Evolutionary conservation across 2,329 filamentous ascomycete genomes (phyloP), one percentile per base, ranked within the genome.

Genomic region (Aspergillus sp.): DNA sequence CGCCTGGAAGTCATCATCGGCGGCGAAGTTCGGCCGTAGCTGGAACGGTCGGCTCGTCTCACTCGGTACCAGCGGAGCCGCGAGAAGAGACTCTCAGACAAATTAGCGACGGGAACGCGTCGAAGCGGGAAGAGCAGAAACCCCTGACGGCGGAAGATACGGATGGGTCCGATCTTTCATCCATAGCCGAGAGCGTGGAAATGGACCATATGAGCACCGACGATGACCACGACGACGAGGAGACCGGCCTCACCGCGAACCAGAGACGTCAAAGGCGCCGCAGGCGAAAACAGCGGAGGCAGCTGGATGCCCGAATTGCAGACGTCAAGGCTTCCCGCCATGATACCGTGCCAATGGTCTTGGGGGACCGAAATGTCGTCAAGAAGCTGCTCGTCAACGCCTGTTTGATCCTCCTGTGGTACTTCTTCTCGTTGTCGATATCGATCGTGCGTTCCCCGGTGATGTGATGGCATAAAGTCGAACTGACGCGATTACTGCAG

Each of bases 391-490:
- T 80, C 36, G 66, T 88, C 52, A 95, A 96, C 58, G 73, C 70
- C n/a, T 51, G 72, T n/a, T 66, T 98, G 44, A 94, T 96, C 43
- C 72, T 74, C 15, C 61, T 93, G 42, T 98, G 91, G 89, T 91
- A 84, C 55, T 65, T 86, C 24, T 96, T 96, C 61, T 95, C 88
- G 12, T 74, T 96, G 44, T 86, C 84, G 30, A 94, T 94, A 56
- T 93, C 86, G 40, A 72, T 95, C 49, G 83, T 89, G 71, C 66
- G 81, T 68, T 25, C 25, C 32, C 26, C 13, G n/a, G n/a, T n/a
- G n/a, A n/a, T n/a, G n/a, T n/a, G n/a, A n/a, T n/a, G n/a, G n/a
- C n/a, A n/a, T n/a, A n/a, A n/a, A n/a, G n/a, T n/a, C n/a, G n/a
- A n/a, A n/a, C n/a, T 25, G 36, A 13, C 16, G 8, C 24, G 29